A percentile compares a stretch with the other conserved stretches of the same genome.
Conservation (phyloP, 495 filamentous ascomycete species). For the Penicillium goetzii region DNA sequence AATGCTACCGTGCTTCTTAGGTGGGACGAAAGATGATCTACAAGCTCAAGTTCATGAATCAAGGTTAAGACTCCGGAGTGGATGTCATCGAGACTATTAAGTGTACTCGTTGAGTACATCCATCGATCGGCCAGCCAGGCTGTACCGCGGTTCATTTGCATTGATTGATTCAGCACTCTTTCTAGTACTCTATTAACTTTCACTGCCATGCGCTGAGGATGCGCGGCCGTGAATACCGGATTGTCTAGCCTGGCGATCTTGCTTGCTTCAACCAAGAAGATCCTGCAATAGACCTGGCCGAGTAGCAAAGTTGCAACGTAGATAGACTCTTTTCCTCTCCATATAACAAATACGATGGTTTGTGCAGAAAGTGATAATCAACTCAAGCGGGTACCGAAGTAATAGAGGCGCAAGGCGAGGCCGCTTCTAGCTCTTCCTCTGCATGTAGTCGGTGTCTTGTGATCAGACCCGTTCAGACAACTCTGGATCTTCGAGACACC, state of each 20-base stretch:
- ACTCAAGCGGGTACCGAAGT: background rate
- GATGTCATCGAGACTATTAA: background rate
- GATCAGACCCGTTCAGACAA: background rate
- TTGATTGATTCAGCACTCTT: background rate
- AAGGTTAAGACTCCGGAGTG: background rate
- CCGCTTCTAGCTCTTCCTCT: background rate
- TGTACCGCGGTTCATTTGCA: background rate
- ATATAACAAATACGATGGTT: background rate
- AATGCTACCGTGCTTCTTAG: background rate
- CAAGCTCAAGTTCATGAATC: background rate
- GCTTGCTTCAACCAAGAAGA: background rate
- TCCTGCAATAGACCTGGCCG: background rate
- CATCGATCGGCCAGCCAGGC: background rate
- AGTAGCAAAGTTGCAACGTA: background rate
- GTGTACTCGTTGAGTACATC: background rate
- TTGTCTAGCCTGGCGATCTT: background rate
- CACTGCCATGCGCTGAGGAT: background rate
- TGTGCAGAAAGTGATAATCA: background rate
- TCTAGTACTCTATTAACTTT: background rate
- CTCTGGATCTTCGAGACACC: background rate
- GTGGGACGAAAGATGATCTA: background rate
- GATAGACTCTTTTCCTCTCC: background rate
- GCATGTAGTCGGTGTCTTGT: background rate
- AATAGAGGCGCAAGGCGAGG: background rate
- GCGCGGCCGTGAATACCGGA: background rate